Conservation (phyloP, 257 asterid species). For the Ocimum tenuiflorum region DNA sequence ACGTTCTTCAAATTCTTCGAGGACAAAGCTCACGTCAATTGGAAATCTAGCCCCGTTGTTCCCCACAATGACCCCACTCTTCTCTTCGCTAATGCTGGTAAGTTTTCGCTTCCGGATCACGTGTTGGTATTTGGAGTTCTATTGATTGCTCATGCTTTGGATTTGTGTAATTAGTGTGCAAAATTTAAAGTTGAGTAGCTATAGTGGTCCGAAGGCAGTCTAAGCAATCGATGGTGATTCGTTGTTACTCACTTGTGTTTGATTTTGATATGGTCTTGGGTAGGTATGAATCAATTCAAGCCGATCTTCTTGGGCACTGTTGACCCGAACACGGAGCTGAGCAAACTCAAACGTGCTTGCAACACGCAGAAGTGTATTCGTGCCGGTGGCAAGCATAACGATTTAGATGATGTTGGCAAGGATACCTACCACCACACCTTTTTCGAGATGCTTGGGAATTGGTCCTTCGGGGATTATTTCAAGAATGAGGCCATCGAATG, state of each 20-base stretch:
- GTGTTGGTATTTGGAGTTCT: background rate
- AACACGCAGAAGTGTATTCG: constrained; percentile 96
- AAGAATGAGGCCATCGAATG: constrained; percentile 76
- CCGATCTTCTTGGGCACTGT: constrained; percentile 88
- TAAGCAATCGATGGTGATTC: background rate
- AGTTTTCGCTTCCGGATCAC: background rate
- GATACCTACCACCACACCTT: constrained; percentile 98
- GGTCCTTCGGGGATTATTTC: constrained; percentile 96
- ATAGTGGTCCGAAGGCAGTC: background rate
- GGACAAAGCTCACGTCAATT: constrained; percentile 47
- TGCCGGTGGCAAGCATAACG: constrained; percentile 98
- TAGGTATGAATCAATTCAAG: constrained; percentile 98
- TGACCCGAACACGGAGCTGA: constrained; percentile 79
- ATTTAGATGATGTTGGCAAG: constrained; percentile 97
- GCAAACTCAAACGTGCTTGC: constrained; percentile 90
- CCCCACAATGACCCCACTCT: constrained; percentile 94
- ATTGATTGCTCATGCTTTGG: background rate
- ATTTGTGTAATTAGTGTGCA: background rate
- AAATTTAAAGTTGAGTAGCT: background rate
- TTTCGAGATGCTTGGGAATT: constrained; percentile 98
- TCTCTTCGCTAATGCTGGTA: constrained; percentile 87
- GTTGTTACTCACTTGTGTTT: constrained; percentile 6
- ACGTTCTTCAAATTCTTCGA: constrained; percentile 62
- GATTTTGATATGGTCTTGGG: constrained; percentile 13
- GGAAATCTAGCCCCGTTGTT: constrained; percentile 88